These are phyloP conservation scores for Plectranthus barbatus DNA, from an alignment of 257 asterid genomes.

Conservation along the genomic window DNA sequence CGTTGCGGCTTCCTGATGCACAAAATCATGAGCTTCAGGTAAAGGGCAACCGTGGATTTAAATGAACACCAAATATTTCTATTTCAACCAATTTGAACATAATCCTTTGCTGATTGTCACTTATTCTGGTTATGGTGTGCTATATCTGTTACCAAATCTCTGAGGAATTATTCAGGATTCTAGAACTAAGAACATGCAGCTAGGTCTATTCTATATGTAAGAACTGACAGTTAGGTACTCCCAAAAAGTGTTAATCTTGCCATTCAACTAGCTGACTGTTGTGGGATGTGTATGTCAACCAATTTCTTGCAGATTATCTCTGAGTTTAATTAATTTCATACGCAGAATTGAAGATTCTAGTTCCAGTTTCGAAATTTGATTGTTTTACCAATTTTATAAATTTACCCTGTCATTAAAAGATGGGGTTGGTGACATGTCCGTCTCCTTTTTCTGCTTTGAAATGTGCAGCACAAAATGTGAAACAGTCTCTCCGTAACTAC, in stretches of 20 bases:
- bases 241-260: background rate
- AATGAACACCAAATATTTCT: background rate
- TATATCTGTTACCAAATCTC: background rate
- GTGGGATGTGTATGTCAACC: too few relatives aligned
- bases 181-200: background rate
- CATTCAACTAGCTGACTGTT: too few relatives aligned
- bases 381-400: background rate
- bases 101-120: background rate
- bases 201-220: too few relatives aligned
- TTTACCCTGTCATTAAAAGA: background rate
- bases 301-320: too few relatives aligned
- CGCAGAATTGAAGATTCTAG: background rate
- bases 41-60: conserved; percentile 12
- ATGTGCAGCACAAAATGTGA: background rate
- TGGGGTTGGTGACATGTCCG: background rate
- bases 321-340: too few relatives aligned
- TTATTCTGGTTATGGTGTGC: background rate
- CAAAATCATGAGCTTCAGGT: conserved; percentile 42
- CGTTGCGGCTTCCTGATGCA: conserved; percentile 26
- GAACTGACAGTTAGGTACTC: background rate
- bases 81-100: background rate
- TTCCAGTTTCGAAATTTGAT: background rate
- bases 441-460: background rate
- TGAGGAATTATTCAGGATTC: background rate
- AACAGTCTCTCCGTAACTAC: background rate